Conservation (phyloP, 805 yeast genomes). For the Kluyveromyces nonfermentans region DNA sequence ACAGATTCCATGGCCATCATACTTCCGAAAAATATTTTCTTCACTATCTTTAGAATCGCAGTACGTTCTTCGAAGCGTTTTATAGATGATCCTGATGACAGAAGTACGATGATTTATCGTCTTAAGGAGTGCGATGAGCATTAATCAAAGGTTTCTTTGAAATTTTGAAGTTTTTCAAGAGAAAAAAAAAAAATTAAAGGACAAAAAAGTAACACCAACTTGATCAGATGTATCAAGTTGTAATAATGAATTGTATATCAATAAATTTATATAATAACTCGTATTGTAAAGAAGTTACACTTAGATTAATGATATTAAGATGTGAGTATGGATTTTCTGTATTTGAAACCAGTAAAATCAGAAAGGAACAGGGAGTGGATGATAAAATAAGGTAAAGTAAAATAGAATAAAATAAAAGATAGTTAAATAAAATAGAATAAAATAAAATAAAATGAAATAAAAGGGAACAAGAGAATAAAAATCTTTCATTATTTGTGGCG, state of each 20-base stretch:
- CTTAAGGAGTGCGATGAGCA: neutral
- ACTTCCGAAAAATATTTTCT: neutral
- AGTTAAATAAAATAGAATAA: no score
- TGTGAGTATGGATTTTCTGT: no score
- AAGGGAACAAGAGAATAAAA: neutral
- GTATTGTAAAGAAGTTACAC: no score
- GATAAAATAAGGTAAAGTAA: no score
- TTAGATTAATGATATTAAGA: no score
- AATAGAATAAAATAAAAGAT: no score
- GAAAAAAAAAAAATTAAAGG: neutral
- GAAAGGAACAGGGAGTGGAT: no score
- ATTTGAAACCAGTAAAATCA: no score
- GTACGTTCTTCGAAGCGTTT: neutral
- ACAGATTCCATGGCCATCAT: constrained; percentile 28
- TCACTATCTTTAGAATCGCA: neutral
- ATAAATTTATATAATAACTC: no score
- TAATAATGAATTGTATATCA: no score
- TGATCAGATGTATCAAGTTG: neutral
- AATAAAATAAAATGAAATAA: no score
- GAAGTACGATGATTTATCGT: neutral
- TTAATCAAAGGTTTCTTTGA: constrained; percentile 2
- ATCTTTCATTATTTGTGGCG: neutral
- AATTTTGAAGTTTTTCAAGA: constrained; percentile 3
- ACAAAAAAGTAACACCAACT: neutral
- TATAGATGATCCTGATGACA: neutral